These are phyloP conservation scores for Takashimella tepidaria DNA, from an alignment of 1,284 basidiomycete species.

Conservation along the genomic window DNA sequence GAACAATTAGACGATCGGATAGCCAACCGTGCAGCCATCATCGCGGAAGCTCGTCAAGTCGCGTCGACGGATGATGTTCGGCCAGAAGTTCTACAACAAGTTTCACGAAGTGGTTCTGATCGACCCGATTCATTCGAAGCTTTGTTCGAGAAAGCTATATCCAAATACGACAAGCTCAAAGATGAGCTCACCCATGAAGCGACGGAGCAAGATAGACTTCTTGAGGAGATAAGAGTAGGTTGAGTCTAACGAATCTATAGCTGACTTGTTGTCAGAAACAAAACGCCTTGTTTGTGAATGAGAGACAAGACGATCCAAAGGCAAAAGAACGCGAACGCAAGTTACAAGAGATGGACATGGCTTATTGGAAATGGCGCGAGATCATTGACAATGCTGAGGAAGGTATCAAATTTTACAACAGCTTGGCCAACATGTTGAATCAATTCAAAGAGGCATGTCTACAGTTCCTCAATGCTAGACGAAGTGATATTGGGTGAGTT, in stretches of 20 bases:
- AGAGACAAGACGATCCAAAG: conserved; percentile 69
- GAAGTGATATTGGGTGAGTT: conserved; percentile 53
- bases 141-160: conserved; percentile 68
- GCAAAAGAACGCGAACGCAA: conserved; percentile 79
- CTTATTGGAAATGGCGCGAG: conserved; percentile 84
- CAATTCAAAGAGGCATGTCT: conserved; percentile 72
- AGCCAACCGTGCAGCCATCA: conserved; percentile 58
- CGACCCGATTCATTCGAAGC: conserved; percentile 81
- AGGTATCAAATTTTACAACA: conserved; percentile 86
- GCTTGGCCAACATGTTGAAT: conserved; percentile 63
- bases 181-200: conserved; percentile 60
- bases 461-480: conserved; percentile 64
- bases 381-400: conserved; percentile 79
- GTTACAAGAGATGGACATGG: conserved; percentile 79
- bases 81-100: conserved; percentile 62
- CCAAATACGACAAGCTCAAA: conserved; percentile 73
- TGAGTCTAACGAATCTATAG: too few species aligned
- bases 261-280: conserved; percentile 53
- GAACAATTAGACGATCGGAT: conserved; percentile 76
- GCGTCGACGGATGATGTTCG: conserved; percentile 71
- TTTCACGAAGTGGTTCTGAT: conserved; percentile 59
- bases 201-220: conserved; percentile 59
- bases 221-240: conserved; percentile 65
- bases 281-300: conserved; percentile 71
- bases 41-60: conserved; percentile 62